phyloP scores from a whole-genome alignment of 176 grass and related monocot genomes.

The barley (Hordeum vulgare) region MorexV3_pseudomolecules_assembly NC_058519.1:197643621-197644120 shows the following conservation, averaged over 20 bases:
- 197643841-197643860: slow-evolving; percentile 38
- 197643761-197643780: slow-evolving; percentile 38
- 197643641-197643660: slow-evolving; percentile 37
- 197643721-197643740: neutral
- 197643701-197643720: slow-evolving; percentile 68
- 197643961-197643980: slow-evolving; percentile 36
- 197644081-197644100: slow-evolving; percentile 47
- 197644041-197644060: slow-evolving; percentile 27
- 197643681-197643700: slow-evolving; percentile 46
- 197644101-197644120: slow-evolving; percentile 24
- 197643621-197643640: slow-evolving; percentile 16
- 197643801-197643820: slow-evolving; percentile 60
- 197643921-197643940: slow-evolving; percentile 33
- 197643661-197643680: slow-evolving; percentile 40
- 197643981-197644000: slow-evolving; percentile 35
- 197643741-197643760: slow-evolving; percentile 37
- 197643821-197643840: slow-evolving; percentile 32
- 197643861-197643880: slow-evolving; percentile 19
- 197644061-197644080: slow-evolving; percentile 63
- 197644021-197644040: slow-evolving; percentile 17
- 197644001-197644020: slow-evolving; percentile 52
- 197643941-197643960: slow-evolving; percentile 50
- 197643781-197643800: slow-evolving; percentile 19
- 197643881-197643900: slow-evolving; percentile 47
- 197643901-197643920: slow-evolving; percentile 52